These are phyloP conservation scores for Aschersonia sp. DNA, from an alignment of 2,329 filamentous ascomycete genomes.

Conservation along the genomic window DNA sequence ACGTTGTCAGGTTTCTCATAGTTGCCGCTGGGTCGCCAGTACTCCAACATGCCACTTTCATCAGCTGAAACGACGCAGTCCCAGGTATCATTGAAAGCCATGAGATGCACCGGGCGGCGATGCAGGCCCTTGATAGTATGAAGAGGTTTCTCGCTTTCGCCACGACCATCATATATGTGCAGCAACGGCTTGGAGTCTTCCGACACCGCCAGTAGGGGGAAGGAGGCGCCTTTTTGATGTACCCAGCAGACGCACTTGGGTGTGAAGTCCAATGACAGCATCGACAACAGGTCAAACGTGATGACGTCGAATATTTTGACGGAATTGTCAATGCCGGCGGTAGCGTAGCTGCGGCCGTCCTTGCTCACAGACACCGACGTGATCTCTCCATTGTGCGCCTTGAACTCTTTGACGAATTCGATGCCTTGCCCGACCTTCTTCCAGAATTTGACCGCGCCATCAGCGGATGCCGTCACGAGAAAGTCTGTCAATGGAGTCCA, in stretches of 20 bases:
- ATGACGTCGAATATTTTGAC: slow-evolving; percentile 73
- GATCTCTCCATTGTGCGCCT: slow-evolving; percentile 77
- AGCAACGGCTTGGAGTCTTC: slow-evolving; percentile 60
- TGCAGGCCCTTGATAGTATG: slow-evolving; percentile 73
- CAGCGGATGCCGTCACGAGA: slow-evolving; percentile 80
- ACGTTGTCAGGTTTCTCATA: slow-evolving; percentile 89
- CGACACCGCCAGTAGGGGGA: slow-evolving; percentile 74
- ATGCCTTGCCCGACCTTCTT: slow-evolving; percentile 85
- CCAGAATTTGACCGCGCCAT: slow-evolving; percentile 99
- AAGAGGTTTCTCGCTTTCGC: slow-evolving; percentile 61
- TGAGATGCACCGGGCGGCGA: slow-evolving; percentile 62
- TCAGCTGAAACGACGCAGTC: slow-evolving; percentile 89
- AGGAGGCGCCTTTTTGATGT: slow-evolving; percentile 71
- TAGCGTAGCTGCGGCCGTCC: slow-evolving; percentile 89
- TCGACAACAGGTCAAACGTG: slow-evolving; percentile 75
- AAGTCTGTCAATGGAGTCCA: slow-evolving; percentile 90
- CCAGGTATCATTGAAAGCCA: slow-evolving; percentile 78
- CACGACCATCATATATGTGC: slow-evolving; percentile 76
- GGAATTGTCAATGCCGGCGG: slow-evolving; percentile 62
- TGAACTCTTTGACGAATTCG: slow-evolving; percentile 97
- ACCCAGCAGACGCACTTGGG: slow-evolving; percentile 85
- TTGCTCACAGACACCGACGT: slow-evolving; percentile 70
- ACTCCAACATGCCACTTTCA: slow-evolving; percentile 86
- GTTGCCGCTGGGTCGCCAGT: slow-evolving; percentile 69
- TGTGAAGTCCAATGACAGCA: slow-evolving; percentile 61